Conservation (phyloP, 257 asterid genomes). For the Thymus quinquecostatus region DNA sequence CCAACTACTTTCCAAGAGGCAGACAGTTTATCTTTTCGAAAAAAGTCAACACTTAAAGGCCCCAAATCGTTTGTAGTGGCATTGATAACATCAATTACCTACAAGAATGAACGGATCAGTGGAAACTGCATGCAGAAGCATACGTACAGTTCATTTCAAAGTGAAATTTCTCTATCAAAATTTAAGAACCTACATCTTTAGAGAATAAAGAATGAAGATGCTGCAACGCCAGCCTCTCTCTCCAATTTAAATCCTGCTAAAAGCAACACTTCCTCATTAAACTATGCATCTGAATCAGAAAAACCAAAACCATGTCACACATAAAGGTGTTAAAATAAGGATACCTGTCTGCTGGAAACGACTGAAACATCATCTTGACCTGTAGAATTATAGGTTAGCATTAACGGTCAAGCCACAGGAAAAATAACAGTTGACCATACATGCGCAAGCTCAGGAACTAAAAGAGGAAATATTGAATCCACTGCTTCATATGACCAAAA, state of each 20-base stretch:
- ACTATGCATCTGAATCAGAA: conserved; percentile 27
- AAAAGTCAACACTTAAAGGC: conserved; percentile 67
- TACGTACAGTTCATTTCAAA: conserved; percentile 13
- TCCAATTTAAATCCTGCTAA: conserved; percentile 69
- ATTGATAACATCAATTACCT: conserved; percentile 80
- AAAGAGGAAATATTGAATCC: conserved; percentile 12
- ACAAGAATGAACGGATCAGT: conserved; percentile 32
- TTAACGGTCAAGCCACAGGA: neutral
- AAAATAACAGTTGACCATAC: conserved; percentile 21
- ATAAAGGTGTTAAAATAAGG: conserved; percentile 28
- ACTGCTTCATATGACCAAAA: conserved; percentile 17
- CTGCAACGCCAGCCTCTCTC: conserved; percentile 66
- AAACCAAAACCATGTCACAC: conserved; percentile 10
- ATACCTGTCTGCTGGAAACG: conserved; percentile 55
- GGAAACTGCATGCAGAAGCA: conserved; percentile 16
- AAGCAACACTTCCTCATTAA: conserved; percentile 23
- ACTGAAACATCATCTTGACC: conserved; percentile 45
- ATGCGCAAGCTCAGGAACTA: neutral
- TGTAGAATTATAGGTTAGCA: conserved; percentile 41
- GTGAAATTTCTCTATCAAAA: conserved; percentile 9
- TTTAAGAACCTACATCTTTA: conserved; percentile 55
- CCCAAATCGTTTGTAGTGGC: conserved; percentile 73
- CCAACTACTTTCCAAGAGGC: conserved; percentile 75
- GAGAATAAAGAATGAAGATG: conserved; percentile 67
- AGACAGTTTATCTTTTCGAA: conserved; percentile 66